A percentile compares a stretch with the other conserved stretches of the same genome.
Conservation (phyloP, 2,329 filamentous ascomycete genomes). For the Calonectria crousiana region DNA sequence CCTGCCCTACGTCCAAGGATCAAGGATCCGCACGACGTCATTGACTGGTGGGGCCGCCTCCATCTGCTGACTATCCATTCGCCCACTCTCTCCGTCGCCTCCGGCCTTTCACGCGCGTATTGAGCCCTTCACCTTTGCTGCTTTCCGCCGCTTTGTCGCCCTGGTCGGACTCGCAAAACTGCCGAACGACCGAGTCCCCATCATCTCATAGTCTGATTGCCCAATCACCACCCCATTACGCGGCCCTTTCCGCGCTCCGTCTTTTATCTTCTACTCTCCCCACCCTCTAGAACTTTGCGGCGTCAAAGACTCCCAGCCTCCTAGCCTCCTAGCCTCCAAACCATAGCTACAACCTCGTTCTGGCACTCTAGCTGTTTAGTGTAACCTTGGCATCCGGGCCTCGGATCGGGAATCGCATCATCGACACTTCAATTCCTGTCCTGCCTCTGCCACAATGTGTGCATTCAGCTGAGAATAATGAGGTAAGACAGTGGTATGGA, state of each 20-base stretch:
- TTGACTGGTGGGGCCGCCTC: slow-evolving; percentile 14
- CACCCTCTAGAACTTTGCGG: not conserved
- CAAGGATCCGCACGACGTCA: slow-evolving; percentile 15
- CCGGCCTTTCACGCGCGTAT: not conserved
- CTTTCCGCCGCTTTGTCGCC: not conserved
- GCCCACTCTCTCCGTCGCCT: not conserved
- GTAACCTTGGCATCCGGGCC: not conserved
- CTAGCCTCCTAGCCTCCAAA: not conserved
- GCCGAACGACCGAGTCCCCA: not conserved
- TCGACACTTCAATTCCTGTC: not conserved
- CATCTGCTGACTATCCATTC: not conserved
- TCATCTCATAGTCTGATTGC: not conserved
- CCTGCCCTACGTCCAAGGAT: slow-evolving; percentile 13
- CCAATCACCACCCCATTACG: slow-evolving; percentile 3
- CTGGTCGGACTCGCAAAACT: not conserved
- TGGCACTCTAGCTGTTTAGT: not conserved
- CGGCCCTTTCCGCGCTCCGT: not conserved
- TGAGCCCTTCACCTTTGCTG: not conserved
- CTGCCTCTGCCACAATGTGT: not conserved
- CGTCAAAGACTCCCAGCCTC: not conserved
- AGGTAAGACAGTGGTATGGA: slow-evolving; percentile 4
- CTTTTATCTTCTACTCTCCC: not conserved
- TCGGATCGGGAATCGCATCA: not conserved
- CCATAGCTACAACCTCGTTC: not conserved
- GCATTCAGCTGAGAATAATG: not conserved